Percentiles rank a stretch among this genome's conserved stretches.
phyloP scores from a whole-genome alignment of 495 filamentous ascomycete species.

The Thozetella sp. region DNA sequence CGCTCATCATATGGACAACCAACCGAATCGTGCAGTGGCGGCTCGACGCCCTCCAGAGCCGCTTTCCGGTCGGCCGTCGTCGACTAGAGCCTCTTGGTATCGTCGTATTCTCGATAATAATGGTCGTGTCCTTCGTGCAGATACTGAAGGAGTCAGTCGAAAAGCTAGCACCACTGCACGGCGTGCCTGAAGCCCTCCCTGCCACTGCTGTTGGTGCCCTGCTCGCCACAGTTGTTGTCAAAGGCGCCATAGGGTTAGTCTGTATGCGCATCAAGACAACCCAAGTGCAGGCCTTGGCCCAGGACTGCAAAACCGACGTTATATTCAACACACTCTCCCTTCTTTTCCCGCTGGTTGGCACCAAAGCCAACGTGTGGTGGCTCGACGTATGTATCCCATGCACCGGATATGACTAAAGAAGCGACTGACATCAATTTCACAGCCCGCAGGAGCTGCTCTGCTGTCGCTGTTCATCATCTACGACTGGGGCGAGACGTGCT shows the following conservation, averaged over 20 bases:
- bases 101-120: slow-evolving; percentile 53
- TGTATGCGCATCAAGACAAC: slow-evolving; percentile 48
- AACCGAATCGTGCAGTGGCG: slow-evolving; percentile 46
- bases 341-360: slow-evolving; percentile 46
- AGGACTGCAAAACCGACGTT: slow-evolving; percentile 52
- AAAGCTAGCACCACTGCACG: slow-evolving; percentile 37
- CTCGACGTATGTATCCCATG: slow-evolving; percentile 26
- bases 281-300: slow-evolving; percentile 50
- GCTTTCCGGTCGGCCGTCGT: slow-evolving; percentile 47
- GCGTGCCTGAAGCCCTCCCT: slow-evolving; percentile 27
- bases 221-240: slow-evolving; percentile 40
- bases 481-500: slow-evolving; percentile 47
- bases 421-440: background rate
- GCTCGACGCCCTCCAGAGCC: slow-evolving; percentile 30
- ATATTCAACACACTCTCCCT: slow-evolving; percentile 53
- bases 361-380: slow-evolving; percentile 43
- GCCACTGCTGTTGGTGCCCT: slow-evolving; percentile 41
- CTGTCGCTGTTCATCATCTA: slow-evolving; percentile 51
- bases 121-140: slow-evolving; percentile 51
- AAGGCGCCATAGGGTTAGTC: slow-evolving; percentile 46
- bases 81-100: slow-evolving; percentile 51
- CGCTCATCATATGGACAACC: slow-evolving; percentile 47
- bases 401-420: background rate
- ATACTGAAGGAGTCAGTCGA: slow-evolving; percentile 47
- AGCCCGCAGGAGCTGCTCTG: slow-evolving; percentile 39